Conservation (phyloP, 2,329 filamentous ascomycete species). For the Grosmannia clavigera region DNA sequence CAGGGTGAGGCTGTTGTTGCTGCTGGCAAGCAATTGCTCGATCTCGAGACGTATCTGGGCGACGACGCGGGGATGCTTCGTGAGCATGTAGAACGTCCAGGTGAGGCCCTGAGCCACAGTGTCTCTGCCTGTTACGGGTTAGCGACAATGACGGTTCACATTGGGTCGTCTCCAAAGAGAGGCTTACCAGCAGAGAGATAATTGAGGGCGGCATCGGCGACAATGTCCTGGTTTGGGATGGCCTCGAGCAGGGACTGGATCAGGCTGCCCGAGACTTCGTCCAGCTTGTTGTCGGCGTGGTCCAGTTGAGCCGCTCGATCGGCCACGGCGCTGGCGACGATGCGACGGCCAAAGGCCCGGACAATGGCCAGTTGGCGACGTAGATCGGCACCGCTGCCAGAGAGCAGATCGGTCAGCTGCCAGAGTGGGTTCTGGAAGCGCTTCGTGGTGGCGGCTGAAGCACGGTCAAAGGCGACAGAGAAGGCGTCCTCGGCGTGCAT, state of each 20-base stretch:
- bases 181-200: constrained; percentile 45
- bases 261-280: constrained; percentile 38
- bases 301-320: constrained; percentile 18
- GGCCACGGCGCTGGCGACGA: constrained; percentile 42
- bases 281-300: constrained; percentile 15
- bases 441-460: constrained; percentile 45
- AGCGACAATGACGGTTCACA: background rate
- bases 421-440: constrained; percentile 56
- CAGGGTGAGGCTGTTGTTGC: constrained; percentile 14
- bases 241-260: constrained; percentile 48
- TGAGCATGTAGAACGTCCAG: constrained; percentile 50
- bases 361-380: constrained; percentile 29
- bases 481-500: constrained; percentile 51
- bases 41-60: constrained; percentile 32
- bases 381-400: constrained; percentile 33
- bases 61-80: constrained; percentile 32
- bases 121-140: constrained; percentile 33
- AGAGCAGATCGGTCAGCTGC: constrained; percentile 40
- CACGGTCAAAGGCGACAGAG: constrained; percentile 47
- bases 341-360: constrained; percentile 41
- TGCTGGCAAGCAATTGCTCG: constrained; percentile 13
- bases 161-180: background rate
- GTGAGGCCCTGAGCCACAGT: constrained; percentile 53
- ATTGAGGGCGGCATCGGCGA: constrained; percentile 53
- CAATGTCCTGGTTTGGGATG: constrained; percentile 40